Conservation (phyloP, 164 flowering plant genomes). For the Magnolia kwangsiensis region DNA sequence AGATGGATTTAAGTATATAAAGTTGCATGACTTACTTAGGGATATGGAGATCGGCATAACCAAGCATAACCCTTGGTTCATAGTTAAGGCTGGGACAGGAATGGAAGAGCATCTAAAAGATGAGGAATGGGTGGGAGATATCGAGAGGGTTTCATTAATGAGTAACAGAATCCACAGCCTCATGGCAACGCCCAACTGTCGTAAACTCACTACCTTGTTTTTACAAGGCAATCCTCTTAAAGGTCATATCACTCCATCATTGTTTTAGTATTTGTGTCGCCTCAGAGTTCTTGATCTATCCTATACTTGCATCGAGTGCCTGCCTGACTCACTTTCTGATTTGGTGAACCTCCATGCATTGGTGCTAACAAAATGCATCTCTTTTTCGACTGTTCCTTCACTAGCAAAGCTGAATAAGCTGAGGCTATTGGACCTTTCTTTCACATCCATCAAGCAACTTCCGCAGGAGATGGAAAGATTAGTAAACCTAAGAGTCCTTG, state of each 20-base stretch:
- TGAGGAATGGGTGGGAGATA: not conserved
- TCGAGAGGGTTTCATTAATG: not conserved
- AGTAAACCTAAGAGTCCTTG: not conserved
- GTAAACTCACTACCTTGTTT: not conserved
- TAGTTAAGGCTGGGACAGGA: not conserved
- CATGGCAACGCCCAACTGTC: not conserved
- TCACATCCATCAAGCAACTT: not conserved
- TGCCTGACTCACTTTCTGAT: not conserved
- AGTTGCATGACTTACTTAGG: slow-evolving; percentile 1
- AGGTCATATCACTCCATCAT: not conserved
- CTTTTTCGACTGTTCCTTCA: not conserved
- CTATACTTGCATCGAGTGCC: not conserved
- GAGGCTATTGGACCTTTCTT: not conserved
- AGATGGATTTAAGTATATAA: not conserved
- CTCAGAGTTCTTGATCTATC: slow-evolving; percentile 1
- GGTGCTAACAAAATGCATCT: not conserved
- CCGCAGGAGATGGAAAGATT: slow-evolving; percentile 1
- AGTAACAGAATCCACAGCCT: not conserved
- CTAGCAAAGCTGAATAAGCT: slow-evolving; percentile 1
- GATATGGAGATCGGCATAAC: not conserved
- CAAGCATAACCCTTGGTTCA: not conserved
- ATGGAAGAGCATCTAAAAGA: not conserved
- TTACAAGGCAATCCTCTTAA: not conserved
- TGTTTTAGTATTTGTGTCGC: not conserved
- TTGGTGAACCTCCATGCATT: not conserved